phyloP scores from a whole-genome alignment of 1,139 yeast species.

The Saccharomyces hybrid region DNA sequence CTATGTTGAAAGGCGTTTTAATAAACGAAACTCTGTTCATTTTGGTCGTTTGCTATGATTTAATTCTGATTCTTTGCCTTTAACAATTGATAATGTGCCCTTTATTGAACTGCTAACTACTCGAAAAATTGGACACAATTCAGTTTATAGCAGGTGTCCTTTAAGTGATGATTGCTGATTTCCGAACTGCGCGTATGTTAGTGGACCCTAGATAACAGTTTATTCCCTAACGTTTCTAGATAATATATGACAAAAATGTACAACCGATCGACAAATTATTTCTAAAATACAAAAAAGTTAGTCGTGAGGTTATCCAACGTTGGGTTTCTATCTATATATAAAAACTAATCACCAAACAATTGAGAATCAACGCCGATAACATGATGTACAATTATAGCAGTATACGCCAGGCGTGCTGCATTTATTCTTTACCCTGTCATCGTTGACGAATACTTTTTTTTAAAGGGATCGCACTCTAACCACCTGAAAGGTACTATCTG shows the following conservation, averaged over 20 bases:
- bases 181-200: not conserved
- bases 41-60: not conserved
- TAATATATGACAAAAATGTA: not conserved
- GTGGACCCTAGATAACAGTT: not conserved
- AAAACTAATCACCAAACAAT: not conserved
- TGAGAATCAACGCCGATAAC: not conserved
- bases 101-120: not conserved
- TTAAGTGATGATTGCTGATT: not conserved
- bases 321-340: not conserved
- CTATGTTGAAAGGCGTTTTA: slow-evolving; percentile 4
- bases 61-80: not conserved
- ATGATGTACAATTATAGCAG: not conserved
- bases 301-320: not conserved
- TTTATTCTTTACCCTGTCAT: not conserved
- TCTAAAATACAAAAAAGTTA: no score
- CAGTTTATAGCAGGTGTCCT: not conserved
- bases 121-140: not conserved
- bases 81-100: not conserved
- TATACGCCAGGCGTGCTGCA: not conserved
- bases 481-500: not conserved
- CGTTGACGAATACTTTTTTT: not conserved
- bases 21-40: not conserved
- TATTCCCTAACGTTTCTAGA: not conserved
- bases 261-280: not conserved
- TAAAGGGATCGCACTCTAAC: not conserved